These are phyloP conservation scores for Penicillium herquei DNA, from an alignment of 495 filamentous ascomycete species.

Conservation along the genomic window DNA sequence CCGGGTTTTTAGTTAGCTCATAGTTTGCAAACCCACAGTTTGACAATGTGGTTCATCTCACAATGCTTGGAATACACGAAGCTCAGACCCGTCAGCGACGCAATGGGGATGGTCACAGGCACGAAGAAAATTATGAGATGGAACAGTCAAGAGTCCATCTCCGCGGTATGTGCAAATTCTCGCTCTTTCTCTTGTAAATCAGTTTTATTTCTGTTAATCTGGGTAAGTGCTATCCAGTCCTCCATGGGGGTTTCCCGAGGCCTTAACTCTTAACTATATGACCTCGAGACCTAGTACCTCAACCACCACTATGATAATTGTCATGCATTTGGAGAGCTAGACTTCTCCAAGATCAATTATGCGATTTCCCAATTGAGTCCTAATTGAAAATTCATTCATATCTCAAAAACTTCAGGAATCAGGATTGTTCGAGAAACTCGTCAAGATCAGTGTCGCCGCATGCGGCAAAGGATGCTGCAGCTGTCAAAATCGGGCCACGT, in stretches of 20 bases:
- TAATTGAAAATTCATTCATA: no score
- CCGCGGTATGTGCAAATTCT: not conserved
- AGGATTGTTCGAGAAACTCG: not conserved
- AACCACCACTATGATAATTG: no score
- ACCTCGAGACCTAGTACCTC: no score
- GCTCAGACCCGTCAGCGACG: not conserved
- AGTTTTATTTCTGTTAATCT: not conserved
- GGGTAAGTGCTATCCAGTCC: not conserved
- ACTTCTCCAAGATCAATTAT: no score
- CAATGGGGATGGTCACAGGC: conserved; percentile 7
- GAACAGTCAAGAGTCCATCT: not conserved
- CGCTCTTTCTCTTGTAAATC: not conserved
- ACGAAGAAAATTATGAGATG: not conserved
- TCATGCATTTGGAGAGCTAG: no score
- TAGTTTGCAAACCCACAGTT: not conserved
- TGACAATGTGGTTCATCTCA: conserved; percentile 3
- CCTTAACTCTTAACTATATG: no score
- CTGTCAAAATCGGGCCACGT: conserved; percentile 7
- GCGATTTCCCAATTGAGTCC: no score
- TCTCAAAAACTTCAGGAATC: no score
- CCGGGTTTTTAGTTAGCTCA: not conserved
- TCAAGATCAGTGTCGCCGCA: conserved; percentile 7
- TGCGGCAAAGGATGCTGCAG: conserved; percentile 7
- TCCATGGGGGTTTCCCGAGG: no score
- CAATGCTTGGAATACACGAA: not conserved